Percentiles rank a stretch among this genome's conserved stretches.
These are phyloP conservation scores for Xylariaceae sp. DNA, from an alignment of 2,329 filamentous ascomycete genomes.

Conservation along the genomic window DNA sequence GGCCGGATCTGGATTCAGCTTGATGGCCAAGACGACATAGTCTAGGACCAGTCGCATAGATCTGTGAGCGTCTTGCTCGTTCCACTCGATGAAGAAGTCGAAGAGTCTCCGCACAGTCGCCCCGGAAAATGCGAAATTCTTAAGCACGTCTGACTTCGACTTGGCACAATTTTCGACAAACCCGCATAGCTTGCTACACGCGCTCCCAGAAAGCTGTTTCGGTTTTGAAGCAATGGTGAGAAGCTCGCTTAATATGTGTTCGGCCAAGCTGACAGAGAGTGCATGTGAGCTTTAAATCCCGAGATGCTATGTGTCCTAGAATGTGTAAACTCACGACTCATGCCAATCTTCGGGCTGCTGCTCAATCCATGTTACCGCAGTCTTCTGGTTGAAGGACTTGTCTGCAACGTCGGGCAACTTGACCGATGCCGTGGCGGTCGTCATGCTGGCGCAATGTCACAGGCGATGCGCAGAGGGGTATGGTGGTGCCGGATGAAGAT, in stretches of 20 bases:
- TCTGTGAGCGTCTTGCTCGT: constrained; percentile 62
- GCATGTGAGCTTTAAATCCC: constrained; percentile 14
- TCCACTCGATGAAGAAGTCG: constrained; percentile 65
- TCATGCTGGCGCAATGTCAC: not conserved
- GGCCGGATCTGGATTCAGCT: constrained; percentile 46
- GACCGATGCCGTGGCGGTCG: constrained; percentile 15
- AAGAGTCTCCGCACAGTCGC: constrained; percentile 51
- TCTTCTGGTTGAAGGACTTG: constrained; percentile 33
- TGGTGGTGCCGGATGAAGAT: too few relatives aligned
- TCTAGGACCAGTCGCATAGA: constrained; percentile 63
- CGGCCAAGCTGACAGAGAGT: constrained; percentile 28
- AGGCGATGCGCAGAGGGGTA: too few relatives aligned
- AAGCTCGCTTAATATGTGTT: constrained; percentile 46
- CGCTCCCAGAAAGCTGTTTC: constrained; percentile 54
- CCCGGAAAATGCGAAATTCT: constrained; percentile 51
- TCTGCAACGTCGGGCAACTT: constrained; percentile 23
- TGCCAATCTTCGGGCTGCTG: constrained; percentile 24
- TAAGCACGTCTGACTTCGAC: constrained; percentile 43
- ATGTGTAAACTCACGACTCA: constrained; percentile 24
- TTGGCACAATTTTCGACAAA: constrained; percentile 60
- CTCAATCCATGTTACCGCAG: constrained; percentile 31
- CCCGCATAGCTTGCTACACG: constrained; percentile 59
- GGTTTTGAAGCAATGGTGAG: constrained; percentile 51
- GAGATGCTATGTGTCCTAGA: not conserved
- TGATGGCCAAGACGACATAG: constrained; percentile 50